Base-by-base conservation (phyloP, 208 protist species). In the Phytomonas sp. region DNA sequence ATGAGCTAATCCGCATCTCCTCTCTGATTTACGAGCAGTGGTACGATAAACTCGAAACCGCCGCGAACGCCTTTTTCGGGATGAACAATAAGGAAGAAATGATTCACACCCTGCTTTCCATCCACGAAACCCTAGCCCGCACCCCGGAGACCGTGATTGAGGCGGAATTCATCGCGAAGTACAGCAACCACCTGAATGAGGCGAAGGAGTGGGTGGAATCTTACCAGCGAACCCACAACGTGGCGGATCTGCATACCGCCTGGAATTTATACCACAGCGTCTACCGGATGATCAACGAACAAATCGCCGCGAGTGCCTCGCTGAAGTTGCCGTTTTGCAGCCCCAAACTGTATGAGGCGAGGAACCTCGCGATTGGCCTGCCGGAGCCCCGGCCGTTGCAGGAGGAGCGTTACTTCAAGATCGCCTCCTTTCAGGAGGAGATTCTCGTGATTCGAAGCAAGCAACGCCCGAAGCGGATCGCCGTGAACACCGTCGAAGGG, bases 391-490 rank as follows among this genome's bases (percentile, higher is more conserved):
- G 95, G 36, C 96, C 98, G 0, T 79, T 82, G 59, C 76, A 81
- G 30, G 83, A 87, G 56, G 80, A 91, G 31, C 62, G 36, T n/a
- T 76, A 98, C 0, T 87, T 97, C 23, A 81, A 85, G 66, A 99
- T 99, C 67, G 61, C 78, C 29, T 82, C 74, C 28, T 99, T 99
- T 76, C 78, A 81, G 26, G 78, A 94, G 26, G 82, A 81, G 9
- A 77, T 99, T 4, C 72, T 74, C 20, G 97, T 99, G 0, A 99
- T 99, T 71, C 60, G 88, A 11, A 99, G 97, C 32, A 99, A 99
- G 87, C 98, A 99, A 88, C 82, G 98, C 36, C 99, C 99, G 36
- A 88, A 99, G 70, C 97, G 98, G 73, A 78, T 99, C 8, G 94
- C 84, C 29, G 86, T 99, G 13, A 79, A 89, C 40, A 98, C 97